Conservation (phyloP, 192 early-diverging fungal genomes). For the Glomus cerebriforme region DNA sequence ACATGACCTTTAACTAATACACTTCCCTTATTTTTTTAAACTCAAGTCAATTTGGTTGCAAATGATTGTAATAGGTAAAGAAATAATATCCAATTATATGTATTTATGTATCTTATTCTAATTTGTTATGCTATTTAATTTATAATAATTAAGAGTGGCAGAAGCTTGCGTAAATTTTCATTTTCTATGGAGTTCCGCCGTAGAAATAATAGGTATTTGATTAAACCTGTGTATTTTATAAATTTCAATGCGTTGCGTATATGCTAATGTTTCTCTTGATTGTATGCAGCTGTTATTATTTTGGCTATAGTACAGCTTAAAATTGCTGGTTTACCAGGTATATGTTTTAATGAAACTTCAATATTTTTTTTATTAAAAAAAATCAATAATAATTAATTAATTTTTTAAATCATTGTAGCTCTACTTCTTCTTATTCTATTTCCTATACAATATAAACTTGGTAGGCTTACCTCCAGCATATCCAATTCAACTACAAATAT, state of each 20-base stretch:
- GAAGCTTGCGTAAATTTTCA: constrained; percentile 73
- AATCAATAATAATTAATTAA: no score
- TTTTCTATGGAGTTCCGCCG: constrained; percentile 69
- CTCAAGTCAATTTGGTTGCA: constrained; percentile 62
- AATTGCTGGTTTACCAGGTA: constrained; percentile 55
- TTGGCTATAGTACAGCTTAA: constrained; percentile 55
- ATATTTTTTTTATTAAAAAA: neutral
- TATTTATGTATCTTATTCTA: neutral
- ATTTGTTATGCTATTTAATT: neutral
- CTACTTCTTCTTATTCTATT: constrained; percentile 54
- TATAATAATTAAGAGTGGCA: constrained; percentile 44
- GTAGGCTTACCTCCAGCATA: constrained; percentile 48
- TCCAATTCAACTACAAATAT: constrained; percentile 53
- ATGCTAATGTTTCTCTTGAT: neutral
- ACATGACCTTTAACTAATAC: neutral
- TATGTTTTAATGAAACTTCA: constrained; percentile 30
- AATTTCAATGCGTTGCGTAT: neutral
- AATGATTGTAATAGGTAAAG: constrained; percentile 65
- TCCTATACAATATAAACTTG: constrained; percentile 65
- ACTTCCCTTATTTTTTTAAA: neutral
- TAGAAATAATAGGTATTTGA: constrained; percentile 56
- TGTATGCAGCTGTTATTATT: constrained; percentile 48
- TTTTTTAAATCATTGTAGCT: constrained; percentile 30
- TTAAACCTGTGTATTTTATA: neutral
- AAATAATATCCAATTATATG: neutral